Evolutionary conservation across 2,329 filamentous ascomycete species (phyloP).

Genomic region (Clarireedia sp.): DNA sequence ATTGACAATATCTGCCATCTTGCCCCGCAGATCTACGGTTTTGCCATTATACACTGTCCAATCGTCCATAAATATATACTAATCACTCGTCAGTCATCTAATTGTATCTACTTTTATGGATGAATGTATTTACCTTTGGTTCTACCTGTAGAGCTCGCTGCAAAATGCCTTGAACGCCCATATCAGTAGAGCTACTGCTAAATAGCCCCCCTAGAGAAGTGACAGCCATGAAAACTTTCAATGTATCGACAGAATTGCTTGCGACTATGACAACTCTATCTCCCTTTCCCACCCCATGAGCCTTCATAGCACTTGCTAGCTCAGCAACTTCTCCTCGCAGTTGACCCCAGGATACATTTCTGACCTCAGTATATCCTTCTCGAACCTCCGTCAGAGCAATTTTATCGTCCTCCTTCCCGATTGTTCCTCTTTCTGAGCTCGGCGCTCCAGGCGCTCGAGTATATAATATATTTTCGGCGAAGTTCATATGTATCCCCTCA

Average conservation of each 20-base stretch:
- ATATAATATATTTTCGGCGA: constrained; percentile 73
- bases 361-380: constrained; percentile 50
- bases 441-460: constrained; percentile 36
- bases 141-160: constrained; percentile 68
- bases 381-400: constrained; percentile 66
- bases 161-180: constrained; percentile 70
- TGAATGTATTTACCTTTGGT: constrained; percentile 45
- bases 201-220: constrained; percentile 68
- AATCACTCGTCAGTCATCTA: background rate
- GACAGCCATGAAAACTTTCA: constrained; percentile 62
- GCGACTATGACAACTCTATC: constrained; percentile 71
- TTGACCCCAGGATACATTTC: constrained; percentile 58
- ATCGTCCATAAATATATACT: constrained; percentile 79
- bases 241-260: constrained; percentile 66
- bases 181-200: constrained; percentile 70
- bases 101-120: background rate
- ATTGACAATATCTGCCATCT: constrained; percentile 58
- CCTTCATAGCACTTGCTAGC: constrained; percentile 59
- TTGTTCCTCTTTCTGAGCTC: constrained; percentile 40
- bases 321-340: constrained; percentile 50
- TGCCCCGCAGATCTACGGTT: constrained; percentile 59
- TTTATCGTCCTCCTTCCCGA: constrained; percentile 61
- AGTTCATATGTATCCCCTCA: constrained; percentile 64
- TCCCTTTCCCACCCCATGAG: constrained; percentile 57
- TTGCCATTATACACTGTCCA: constrained; percentile 73